These are phyloP conservation scores for Lophiotrema nucula DNA, from an alignment of 495 filamentous ascomycete genomes.

Conservation along the genomic window DNA sequence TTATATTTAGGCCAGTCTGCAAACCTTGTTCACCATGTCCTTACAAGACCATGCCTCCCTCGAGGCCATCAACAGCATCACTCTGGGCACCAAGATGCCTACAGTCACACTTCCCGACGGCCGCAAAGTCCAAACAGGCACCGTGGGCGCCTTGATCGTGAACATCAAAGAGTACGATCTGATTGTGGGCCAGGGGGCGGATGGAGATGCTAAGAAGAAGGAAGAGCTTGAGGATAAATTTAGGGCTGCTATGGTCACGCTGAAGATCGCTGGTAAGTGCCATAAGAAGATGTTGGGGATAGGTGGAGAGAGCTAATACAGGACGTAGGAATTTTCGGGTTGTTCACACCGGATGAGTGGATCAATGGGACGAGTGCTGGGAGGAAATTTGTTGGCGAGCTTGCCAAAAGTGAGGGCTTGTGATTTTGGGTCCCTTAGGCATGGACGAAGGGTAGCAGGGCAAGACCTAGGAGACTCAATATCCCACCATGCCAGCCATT, in stretches of 20 bases:
- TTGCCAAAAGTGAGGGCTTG: neutral
- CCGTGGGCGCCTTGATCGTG: constrained; percentile 25
- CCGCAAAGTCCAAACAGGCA: constrained; percentile 6
- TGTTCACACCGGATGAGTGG: neutral
- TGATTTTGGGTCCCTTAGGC: too few species aligned
- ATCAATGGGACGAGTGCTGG: neutral
- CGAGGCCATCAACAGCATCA: neutral
- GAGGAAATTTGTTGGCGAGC: neutral
- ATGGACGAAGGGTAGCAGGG: too few species aligned
- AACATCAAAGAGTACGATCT: constrained; percentile 28
- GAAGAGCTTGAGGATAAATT: neutral
- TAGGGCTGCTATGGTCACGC: neutral
- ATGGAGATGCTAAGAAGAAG: neutral
- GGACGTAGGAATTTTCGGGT: neutral
- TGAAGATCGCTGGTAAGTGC: neutral
- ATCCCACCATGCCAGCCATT: too few species aligned
- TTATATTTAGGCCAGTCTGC: neutral
- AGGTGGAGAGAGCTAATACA: too few species aligned
- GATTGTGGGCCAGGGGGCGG: neutral
- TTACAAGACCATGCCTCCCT: neutral
- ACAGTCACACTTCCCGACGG: constrained; percentile 1
- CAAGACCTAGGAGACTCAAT: too few species aligned
- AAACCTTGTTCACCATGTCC: neutral
- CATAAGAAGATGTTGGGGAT: neutral
- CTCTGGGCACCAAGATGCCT: constrained; percentile 1